phyloP scores from a whole-genome alignment of 2,329 filamentous ascomycete genomes.

The Pseudogymnoascus sp. region DNA sequence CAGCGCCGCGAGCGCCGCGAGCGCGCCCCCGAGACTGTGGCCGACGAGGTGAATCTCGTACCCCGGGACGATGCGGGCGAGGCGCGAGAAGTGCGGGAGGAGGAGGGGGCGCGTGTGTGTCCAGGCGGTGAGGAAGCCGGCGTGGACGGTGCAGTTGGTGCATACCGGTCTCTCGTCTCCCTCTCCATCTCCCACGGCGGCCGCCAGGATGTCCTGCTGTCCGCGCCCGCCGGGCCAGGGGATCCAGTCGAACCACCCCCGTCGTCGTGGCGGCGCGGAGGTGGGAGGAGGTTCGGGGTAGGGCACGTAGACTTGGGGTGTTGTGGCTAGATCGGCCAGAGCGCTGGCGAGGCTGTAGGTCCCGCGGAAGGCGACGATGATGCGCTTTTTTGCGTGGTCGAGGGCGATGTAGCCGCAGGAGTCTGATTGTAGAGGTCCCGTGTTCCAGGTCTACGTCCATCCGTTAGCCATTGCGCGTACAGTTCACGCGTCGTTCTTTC shows the following conservation, averaged over 20 bases:
- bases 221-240: background rate
- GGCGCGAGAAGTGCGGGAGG: constrained; percentile 55
- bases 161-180: constrained; percentile 46
- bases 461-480: no score
- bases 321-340: constrained; percentile 79
- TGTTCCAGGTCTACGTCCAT: constrained; percentile 66
- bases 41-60: constrained; percentile 68
- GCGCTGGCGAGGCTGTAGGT: constrained; percentile 93
- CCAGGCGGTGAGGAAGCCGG: constrained; percentile 85
- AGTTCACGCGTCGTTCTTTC: no score
- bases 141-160: constrained; percentile 84
- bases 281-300: constrained; percentile 50
- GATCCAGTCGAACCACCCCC: background rate
- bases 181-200: background rate
- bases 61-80: constrained; percentile 52
- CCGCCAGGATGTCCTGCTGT: background rate
- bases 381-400: constrained; percentile 55
- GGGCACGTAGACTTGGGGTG: constrained; percentile 84
- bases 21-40: constrained; percentile 85
- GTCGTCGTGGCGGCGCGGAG: background rate
- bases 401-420: constrained; percentile 90
- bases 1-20: constrained; percentile 78
- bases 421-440: constrained; percentile 76
- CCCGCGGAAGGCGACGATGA: constrained; percentile 85
- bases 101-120: constrained; percentile 62